A percentile compares a stretch with the other conserved stretches of the same genome.
These are phyloP conservation scores for Solanum corneliomulleri DNA, from an alignment of 257 asterid species.

Conservation along the genomic window DNA sequence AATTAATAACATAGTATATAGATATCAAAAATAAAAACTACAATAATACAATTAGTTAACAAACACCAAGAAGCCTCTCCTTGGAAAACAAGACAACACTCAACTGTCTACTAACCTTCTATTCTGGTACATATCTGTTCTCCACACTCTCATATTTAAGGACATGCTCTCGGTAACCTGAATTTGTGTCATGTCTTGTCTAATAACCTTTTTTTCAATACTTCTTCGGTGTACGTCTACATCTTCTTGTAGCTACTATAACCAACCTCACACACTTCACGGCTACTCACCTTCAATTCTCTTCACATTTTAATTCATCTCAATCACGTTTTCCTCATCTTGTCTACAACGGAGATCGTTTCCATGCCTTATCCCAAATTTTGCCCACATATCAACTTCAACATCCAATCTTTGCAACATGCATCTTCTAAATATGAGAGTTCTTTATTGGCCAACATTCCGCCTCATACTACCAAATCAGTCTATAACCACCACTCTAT, in stretches of 20 bases:
- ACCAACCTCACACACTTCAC: neutral
- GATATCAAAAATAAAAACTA: no score
- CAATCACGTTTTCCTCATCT: neutral
- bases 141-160: neutral
- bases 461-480: neutral
- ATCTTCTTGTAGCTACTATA: neutral
- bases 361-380: neutral
- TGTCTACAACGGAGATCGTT: neutral
- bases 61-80: neutral
- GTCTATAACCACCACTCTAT: neutral
- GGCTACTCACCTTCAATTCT: neutral
- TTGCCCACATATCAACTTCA: neutral
- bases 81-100: neutral
- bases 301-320: neutral
- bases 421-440: neutral
- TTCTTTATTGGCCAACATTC: neutral
- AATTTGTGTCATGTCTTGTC: neutral
- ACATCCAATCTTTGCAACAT: no score
- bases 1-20: no score
- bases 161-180: no score
- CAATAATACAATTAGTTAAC: neutral
- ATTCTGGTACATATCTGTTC: no score
- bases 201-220: no score
- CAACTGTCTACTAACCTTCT: neutral
- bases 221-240: neutral